Evolutionary conservation across 1,284 basidiomycete genomes (phyloP), one percentile per base, ranked within the genome.

Genomic region (Leccinum pachyderme): DNA sequence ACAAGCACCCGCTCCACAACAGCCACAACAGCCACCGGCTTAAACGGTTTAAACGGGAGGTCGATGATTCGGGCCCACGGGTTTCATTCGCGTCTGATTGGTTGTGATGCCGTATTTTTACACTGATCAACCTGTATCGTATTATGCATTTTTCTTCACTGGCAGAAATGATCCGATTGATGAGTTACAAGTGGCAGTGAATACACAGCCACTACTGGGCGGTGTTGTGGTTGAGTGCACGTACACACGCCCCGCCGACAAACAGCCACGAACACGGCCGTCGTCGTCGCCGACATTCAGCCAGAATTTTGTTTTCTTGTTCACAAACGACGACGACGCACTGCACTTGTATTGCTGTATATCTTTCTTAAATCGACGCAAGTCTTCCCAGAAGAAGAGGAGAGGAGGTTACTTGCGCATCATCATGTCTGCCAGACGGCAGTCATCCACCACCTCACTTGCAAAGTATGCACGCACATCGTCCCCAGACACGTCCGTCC

Each of bases 381-480:
- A 57, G 39, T 7, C 24, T 25, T 44, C 41, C n/a, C 35, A 37
- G 35, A 37, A 37, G 35, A 37, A 37, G 35, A 39, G n/a, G 37
- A 39, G 18, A 39, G 37, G 18, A 39, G 37, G 44, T 49, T 60
- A 56, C 52, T 52, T 61, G 37, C 59, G 55, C 51, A 67, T 60
- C 57, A 83, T 84, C n/a, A n/a, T n/a, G 81, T 73, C 83, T 70
- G 79, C 85, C 57, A 73, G 86, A 69, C 80, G 87, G 70, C 86
- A 88, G 78, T 65, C 85, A 58, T 90, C 88, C 39, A 86, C 86
- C 2, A 88, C 87, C 7, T 90, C 87, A 4, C 75, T 90, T 24
- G 81, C 87, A 39, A 81, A 77, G 71, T 90, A 76, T 68, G 86
- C 81, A 46, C 77, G 83, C 49, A 74, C 77, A 43, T 74, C 74